Evolutionary conservation across 176 grass and related monocot species (phyloP), one percentile per base, ranked within the genome.

Genomic region (Carex myosuroides): DNA sequence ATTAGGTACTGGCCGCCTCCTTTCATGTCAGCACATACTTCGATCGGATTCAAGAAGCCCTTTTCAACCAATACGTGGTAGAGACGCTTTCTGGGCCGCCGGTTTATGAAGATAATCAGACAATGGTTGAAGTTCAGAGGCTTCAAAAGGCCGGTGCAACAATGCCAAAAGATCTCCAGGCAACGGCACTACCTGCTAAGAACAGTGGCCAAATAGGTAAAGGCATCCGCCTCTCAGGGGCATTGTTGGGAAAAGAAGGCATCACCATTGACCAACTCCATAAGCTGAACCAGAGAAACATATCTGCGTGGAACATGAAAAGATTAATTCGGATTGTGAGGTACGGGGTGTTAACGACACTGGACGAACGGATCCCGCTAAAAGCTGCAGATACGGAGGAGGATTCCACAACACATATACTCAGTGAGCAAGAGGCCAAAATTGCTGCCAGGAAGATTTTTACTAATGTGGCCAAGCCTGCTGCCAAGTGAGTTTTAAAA

Each of bases 21-120:
- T 99, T 99, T 91, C 97, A 99, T 89, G 97, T 99, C 35, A 95
- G 93, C 83, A 99, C 93, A 60, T 99, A 99, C 87, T 99, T 99
- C 83, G 97, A 96, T 84, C 66, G 93, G 53, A 99, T 99, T 48
- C 97, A 96, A 76, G 97, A 99, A 46, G 87, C 97, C 12, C 65
- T 99, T 26, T 99, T 99, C 91, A 96, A 96, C 84, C 97, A 99
- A 81, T 99, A 96, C 21, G 88, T 99, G 77, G 90, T 99, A 78
- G 97, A 96, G 88, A 99, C 93, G 0, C 97, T 99, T 68, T 99
- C 97, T 2, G 89, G 97, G 0, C 93, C 88, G 62, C 93, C 91
- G 30, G 60, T 99, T 10, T 66, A 95, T 9, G 96, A 99, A 54
- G 93, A 98, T 60, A 86, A 86, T 59, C 89, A 79, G 33, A 89